Percentiles rank a stretch among this genome's conserved stretches.
Conservation (phyloP, 306 rosid genomes). For the Dalbergia oliveri region DNA sequence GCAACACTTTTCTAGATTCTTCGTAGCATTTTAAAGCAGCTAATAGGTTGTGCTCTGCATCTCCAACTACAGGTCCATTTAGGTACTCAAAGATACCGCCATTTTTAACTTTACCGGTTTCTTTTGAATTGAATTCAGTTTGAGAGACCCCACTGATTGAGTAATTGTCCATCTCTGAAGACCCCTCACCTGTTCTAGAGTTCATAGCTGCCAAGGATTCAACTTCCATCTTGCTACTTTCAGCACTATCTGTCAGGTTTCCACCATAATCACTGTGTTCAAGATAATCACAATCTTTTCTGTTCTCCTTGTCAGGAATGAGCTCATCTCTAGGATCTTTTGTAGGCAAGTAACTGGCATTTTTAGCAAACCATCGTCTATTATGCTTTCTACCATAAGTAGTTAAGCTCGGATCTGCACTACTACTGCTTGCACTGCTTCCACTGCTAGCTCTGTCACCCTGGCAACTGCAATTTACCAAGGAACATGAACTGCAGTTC, state of each 20-base stretch:
- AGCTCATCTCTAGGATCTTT: slow-evolving; percentile 59
- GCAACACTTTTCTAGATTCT: slow-evolving; percentile 79
- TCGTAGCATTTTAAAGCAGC: slow-evolving; percentile 81
- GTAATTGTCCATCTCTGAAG: slow-evolving; percentile 41
- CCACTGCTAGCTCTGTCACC: slow-evolving; percentile 98
- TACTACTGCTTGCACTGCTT: slow-evolving; percentile 91
- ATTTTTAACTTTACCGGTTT: slow-evolving; percentile 60
- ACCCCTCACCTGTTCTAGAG: slow-evolving; percentile 49
- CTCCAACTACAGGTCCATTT: slow-evolving; percentile 66
- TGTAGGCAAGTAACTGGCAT: slow-evolving; percentile 48
- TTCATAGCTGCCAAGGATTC: slow-evolving; percentile 49
- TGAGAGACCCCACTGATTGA: slow-evolving; percentile 53
- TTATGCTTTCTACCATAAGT: slow-evolving; percentile 70
- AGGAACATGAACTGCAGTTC: slow-evolving; percentile 84
- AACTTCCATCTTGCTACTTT: slow-evolving; percentile 37
- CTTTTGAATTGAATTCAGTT: slow-evolving; percentile 52
- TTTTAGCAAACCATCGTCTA: slow-evolving; percentile 62
- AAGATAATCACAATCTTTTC: slow-evolving; percentile 49
- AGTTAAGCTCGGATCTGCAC: slow-evolving; percentile 49
- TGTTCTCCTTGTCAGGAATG: slow-evolving; percentile 47
- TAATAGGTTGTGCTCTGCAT: slow-evolving; percentile 69
- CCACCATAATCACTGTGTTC: slow-evolving; percentile 46
- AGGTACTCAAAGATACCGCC: slow-evolving; percentile 96
- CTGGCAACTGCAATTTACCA: slow-evolving; percentile 97
- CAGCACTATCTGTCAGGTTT: slow-evolving; percentile 39